A percentile compares a stretch with the other conserved stretches of the same genome.
Evolutionary conservation across 2,329 filamentous ascomycete genomes (phyloP).

Genomic region (Venturia oleaginea): DNA sequence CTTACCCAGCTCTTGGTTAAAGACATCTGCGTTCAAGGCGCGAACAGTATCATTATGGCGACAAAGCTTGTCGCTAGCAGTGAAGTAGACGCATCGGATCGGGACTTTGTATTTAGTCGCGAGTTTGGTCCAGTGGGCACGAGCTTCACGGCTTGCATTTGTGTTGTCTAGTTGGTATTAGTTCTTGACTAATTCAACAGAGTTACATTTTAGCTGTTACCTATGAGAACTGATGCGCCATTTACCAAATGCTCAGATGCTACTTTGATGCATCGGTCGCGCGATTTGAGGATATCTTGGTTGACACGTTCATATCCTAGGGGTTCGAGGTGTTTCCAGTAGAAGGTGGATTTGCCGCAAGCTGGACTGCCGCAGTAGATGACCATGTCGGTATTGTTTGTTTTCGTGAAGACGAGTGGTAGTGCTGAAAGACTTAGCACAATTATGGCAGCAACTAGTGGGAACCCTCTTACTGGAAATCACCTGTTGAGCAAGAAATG

Average conservation of each 20-base stretch:
- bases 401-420: constrained; percentile 43
- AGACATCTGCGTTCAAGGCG: constrained; percentile 43
- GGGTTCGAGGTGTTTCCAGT: constrained; percentile 66
- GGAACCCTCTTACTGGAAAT: neutral
- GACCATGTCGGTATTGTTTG: constrained; percentile 62
- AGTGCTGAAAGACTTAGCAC: constrained; percentile 6
- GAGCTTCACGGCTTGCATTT: constrained; percentile 73
- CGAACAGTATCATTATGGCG: constrained; percentile 86
- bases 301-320: constrained; percentile 79
- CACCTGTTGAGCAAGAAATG: neutral
- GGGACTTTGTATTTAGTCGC: constrained; percentile 62
- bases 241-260: constrained; percentile 53
- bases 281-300: constrained; percentile 77
- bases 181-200: constrained; percentile 9
- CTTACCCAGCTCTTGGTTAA: constrained; percentile 12
- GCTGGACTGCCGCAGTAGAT: constrained; percentile 84
- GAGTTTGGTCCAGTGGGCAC: constrained; percentile 68
- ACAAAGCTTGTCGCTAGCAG: constrained; percentile 57
- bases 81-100: constrained; percentile 81
- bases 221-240: constrained; percentile 10
- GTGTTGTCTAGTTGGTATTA: constrained; percentile 60
- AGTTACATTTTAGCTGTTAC: neutral
- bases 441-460: neutral
- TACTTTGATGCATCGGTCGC: constrained; percentile 59
- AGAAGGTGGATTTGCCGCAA: constrained; percentile 87